Conservation (phyloP, 2,329 filamentous ascomycete species). For the Leptosphaerulina australis region DNA sequence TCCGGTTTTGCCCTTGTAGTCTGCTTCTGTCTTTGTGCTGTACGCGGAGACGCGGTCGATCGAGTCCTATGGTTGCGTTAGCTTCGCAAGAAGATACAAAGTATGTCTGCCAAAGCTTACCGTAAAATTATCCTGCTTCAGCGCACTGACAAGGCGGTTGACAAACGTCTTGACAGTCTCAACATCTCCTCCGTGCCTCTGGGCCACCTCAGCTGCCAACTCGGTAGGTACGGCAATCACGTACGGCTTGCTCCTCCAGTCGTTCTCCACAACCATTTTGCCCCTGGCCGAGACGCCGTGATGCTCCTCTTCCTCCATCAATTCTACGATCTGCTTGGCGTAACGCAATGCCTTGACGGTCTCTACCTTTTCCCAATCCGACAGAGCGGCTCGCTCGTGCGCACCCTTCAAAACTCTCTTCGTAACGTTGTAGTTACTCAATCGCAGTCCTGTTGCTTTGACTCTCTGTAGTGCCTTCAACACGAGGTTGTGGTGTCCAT, state of each 20-base stretch:
- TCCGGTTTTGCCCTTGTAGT: slow-evolving; percentile 8
- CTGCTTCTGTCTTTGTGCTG: slow-evolving; percentile 12
- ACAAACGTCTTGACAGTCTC: slow-evolving; percentile 51
- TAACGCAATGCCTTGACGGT: slow-evolving; percentile 48
- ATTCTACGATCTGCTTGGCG: slow-evolving; percentile 48
- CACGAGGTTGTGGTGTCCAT: slow-evolving; percentile 36
- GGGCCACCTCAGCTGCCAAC: slow-evolving; percentile 50
- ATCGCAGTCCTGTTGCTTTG: slow-evolving; percentile 32
- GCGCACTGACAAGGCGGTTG: slow-evolving; percentile 46
- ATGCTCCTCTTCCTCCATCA: slow-evolving; percentile 53
- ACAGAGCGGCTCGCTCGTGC: slow-evolving; percentile 40
- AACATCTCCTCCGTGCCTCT: slow-evolving; percentile 46
- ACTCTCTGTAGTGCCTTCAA: slow-evolving; percentile 39
- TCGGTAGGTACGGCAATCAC: slow-evolving; percentile 53
- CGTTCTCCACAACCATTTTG: slow-evolving; percentile 33
- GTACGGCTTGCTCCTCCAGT: slow-evolving; percentile 38
- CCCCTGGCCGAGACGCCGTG: slow-evolving; percentile 20
- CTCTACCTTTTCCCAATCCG: slow-evolving; percentile 47
- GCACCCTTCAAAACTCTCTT: slow-evolving; percentile 45
- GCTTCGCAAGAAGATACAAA: background rate
- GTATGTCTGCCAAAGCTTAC: slow-evolving; percentile 15
- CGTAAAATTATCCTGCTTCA: slow-evolving; percentile 32
- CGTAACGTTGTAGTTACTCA: slow-evolving; percentile 35
- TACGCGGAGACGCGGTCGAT: slow-evolving; percentile 13
- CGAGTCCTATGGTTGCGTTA: background rate